Base-by-base conservation (phyloP, 768 basidiomycete species). In the Mycena latifolia region DNA sequence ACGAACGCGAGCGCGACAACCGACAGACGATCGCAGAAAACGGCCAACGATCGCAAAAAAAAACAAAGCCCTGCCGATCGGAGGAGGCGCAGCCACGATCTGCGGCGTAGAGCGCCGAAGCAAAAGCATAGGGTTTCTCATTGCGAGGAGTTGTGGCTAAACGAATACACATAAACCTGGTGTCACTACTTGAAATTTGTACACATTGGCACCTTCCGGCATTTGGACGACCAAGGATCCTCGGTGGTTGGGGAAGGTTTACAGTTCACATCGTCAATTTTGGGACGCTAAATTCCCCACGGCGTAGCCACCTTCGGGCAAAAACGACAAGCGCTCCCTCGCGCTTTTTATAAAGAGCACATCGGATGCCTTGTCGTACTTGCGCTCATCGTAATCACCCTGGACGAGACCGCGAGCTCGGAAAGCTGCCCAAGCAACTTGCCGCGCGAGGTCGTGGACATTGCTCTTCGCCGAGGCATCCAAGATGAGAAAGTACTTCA, bases 281-380 rank as follows among this genome's bases (percentile, higher is more conserved):
- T 25, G 47, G 25, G 51, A 52, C 18, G 31, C 29, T 35, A 52
- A 33, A 52, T 52, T 52, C 29, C 29, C 29, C 20, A 52, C 51
- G 20, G 29, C 31, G 50, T 39, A 52, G 17, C 48, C 41, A 39
- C 43, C 52, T 20, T 61, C 60, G 5, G 60, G 60, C 50, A 61
- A 24, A 28, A 61, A 61, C 10, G 60, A 52, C 50, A 61, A 14
- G 28, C 60, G 50, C 37, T 61, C 60, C 27, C 51, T 27, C 15
- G 52, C 60, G 12, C 28, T 27, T 31, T 61, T 0, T 81, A 82
- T 62, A 85, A 87, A 63, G 87, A 89, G 71, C 74, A 76, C 28
- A 84, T 85, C 27, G 88, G 82, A 81, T 87, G 88, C 73, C 80
- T 86, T 28, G 86, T 87, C 69, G 78, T 89, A 17, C 83, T 82